Evolutionary conservation across 2,329 filamentous ascomycete genomes (phyloP), one percentile per base, ranked within the genome.

Genomic region (Monosporascus cannonballus): DNA sequence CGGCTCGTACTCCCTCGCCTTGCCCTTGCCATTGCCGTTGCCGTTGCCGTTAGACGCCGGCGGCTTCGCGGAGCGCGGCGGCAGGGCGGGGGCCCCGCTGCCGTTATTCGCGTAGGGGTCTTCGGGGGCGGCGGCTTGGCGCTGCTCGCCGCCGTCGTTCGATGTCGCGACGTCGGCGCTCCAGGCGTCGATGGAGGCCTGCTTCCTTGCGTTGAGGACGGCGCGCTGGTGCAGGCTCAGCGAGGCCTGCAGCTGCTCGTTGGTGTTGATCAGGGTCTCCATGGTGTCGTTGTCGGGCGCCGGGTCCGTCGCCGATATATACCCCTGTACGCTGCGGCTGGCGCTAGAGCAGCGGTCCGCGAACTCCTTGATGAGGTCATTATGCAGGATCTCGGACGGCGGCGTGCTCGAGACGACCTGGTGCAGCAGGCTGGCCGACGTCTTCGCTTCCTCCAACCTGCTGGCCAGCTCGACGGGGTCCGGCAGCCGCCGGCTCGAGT

Each of bases 311-410:
- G 85, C 83, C 42, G 85, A 78, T 76, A 97, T 96, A 72, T 95
- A 97, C 34, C 78, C 78, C 64, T 96, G 91, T 61, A 97, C 84
- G 65, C 87, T 90, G 51, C 86, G 81, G 50, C 89, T 86, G 4
- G 93, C 93, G 51, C 84, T 81, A 57, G 86, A 84, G 66, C 93
- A 97, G 24, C 94, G 86, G 61, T 94, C 87, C 47, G 86, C 84
- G 67, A 99, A 97, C 72, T 99, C 94, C 66, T 86, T 88, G 67
- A 96, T 85, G 50, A 99, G 78, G n/a, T 96, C 93, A 64, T 95
- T 93, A 51, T 77, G 71, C 20, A 91, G 77, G 24, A 96, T 75
- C 66, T 96, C 91, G 15, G 79, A 73, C 0, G 87, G 78, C 0
- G 90, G 84, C 0, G 92, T 96, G 53, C 89, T 92, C 70, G 93